phyloP scores from a whole-genome alignment of 495 filamentous ascomycete species.

The Penicillium coffeae region DNA sequence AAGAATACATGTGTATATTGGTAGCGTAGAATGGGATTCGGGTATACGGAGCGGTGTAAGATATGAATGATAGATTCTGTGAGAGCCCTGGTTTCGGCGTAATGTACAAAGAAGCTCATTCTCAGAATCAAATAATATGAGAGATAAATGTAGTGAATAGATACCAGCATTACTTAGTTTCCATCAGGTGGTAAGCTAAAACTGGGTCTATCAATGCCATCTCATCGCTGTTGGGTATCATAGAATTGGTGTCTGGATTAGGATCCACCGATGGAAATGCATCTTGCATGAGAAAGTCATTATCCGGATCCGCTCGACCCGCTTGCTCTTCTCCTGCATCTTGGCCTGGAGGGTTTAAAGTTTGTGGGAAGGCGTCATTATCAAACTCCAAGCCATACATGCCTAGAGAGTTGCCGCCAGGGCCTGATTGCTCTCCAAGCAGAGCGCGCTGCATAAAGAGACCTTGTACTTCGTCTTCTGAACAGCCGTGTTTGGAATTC shows the following conservation, averaged over 20 bases:
- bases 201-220: conserved; percentile 37
- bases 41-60: too few relatives aligned
- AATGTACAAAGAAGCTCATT: too few relatives aligned
- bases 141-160: too few relatives aligned
- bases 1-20: too few relatives aligned
- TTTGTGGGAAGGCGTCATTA: background rate
- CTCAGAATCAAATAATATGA: too few relatives aligned
- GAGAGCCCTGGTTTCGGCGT: too few relatives aligned
- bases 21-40: too few relatives aligned
- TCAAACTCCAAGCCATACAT: conserved; percentile 46
- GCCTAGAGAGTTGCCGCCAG: conserved; percentile 31
- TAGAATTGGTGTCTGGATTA: conserved; percentile 17
- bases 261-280: background rate
- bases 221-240: conserved; percentile 32
- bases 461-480: conserved; percentile 48
- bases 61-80: too few relatives aligned
- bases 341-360: background rate
- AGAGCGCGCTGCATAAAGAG: conserved; percentile 43
- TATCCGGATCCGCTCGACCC: conserved; percentile 2
- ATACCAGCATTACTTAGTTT: too few relatives aligned
- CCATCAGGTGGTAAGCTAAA: conserved; percentile 30
- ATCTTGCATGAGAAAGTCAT: conserved; percentile 32
- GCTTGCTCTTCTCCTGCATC: background rate
- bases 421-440: conserved; percentile 27
- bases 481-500: conserved; percentile 46